These are phyloP conservation scores for Ilyonectria destructans DNA, from an alignment of 2,329 filamentous ascomycete species.

Conservation along the genomic window DNA sequence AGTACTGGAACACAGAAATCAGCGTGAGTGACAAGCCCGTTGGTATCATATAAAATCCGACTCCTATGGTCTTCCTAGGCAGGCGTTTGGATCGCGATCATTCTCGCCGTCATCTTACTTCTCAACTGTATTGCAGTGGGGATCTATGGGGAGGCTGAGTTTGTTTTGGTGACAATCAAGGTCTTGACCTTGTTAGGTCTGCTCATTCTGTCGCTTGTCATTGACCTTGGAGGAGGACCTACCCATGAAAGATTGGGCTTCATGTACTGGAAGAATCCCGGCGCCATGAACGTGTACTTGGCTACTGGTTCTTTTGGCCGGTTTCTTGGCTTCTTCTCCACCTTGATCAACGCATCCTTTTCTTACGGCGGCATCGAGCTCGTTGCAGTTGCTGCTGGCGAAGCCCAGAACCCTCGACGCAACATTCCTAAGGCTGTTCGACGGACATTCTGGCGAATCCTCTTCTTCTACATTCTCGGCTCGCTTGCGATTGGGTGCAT, in stretches of 20 bases:
- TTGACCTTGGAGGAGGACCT: slow-evolving; percentile 76
- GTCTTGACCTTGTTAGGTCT: slow-evolving; percentile 77
- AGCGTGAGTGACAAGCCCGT: too few species aligned
- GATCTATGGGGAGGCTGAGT: slow-evolving; percentile 77
- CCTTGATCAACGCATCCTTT: slow-evolving; percentile 83
- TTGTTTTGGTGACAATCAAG: slow-evolving; percentile 78
- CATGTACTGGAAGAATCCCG: slow-evolving; percentile 76
- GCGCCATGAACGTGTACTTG: slow-evolving; percentile 56
- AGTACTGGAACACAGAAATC: too few species aligned
- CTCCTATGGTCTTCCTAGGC: too few species aligned
- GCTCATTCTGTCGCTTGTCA: slow-evolving; percentile 75
- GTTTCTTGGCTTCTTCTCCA: slow-evolving; percentile 78
- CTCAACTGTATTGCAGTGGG: slow-evolving; percentile 81
- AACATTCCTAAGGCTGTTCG: slow-evolving; percentile 84
- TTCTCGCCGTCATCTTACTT: slow-evolving; percentile 75
- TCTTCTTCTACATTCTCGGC: slow-evolving; percentile 82
- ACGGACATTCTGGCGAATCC: slow-evolving; percentile 85
- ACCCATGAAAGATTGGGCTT: slow-evolving; percentile 75
- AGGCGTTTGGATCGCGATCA: too few species aligned
- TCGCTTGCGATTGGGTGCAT: slow-evolving; percentile 5
- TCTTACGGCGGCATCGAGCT: slow-evolving; percentile 85
- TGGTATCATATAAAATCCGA: too few species aligned
- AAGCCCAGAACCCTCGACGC: slow-evolving; percentile 84
- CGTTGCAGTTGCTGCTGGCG: slow-evolving; percentile 83
- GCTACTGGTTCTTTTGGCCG: slow-evolving; percentile 57